Evolutionary conservation across 345 rosid genomes (phyloP), one percentile per base, ranked within the genome.

Genomic region (Erucastrum elatum): DNA sequence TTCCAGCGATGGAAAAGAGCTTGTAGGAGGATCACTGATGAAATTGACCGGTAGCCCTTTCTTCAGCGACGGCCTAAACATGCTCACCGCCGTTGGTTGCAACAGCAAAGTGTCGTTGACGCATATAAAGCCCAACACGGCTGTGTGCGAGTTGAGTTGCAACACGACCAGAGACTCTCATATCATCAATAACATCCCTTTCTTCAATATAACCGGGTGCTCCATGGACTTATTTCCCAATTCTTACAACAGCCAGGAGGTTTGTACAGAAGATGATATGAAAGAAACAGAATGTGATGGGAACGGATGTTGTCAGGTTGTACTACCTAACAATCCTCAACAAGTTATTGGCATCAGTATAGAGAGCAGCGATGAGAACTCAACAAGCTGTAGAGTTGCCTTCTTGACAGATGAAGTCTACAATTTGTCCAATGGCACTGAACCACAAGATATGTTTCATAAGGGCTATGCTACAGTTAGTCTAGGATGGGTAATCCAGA

Each of bases 301-400:
- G 4, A 56, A 82, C 9, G 80, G 87, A n/a, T 88, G 89, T 56
- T 88, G 91, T 46, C 78, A 86, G 56, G 66, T 58, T 0, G 0
- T n/a, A 0, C 67, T 83, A 66, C 82, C 84, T 46, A 0, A 0
- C 4, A 68, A 60, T 16, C 37, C 63, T 68, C 74, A 9, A 31
- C 62, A 76, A 44, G 51, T 76, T 68, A 4, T 66, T 64, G 29
- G 67, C 15, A 3, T 56, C 71, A 5, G 15, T 63, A 37, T 37
- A 68, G 59, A 63, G 31, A 37, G 13, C 5, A 12, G 31, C 3
- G 74, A 61, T 76, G 51, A n/a, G 30, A 41, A 30, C 79, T 58
- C 7, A 6, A 35, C 21, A n/a, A 55, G 11, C 10, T 79, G 77
- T 33, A 66, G 10, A 46, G 77, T 73, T 9, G 82, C 77, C 30